Conservation (phyloP, 2,329 filamentous ascomycete genomes). For the Claviceps citrina region DNA sequence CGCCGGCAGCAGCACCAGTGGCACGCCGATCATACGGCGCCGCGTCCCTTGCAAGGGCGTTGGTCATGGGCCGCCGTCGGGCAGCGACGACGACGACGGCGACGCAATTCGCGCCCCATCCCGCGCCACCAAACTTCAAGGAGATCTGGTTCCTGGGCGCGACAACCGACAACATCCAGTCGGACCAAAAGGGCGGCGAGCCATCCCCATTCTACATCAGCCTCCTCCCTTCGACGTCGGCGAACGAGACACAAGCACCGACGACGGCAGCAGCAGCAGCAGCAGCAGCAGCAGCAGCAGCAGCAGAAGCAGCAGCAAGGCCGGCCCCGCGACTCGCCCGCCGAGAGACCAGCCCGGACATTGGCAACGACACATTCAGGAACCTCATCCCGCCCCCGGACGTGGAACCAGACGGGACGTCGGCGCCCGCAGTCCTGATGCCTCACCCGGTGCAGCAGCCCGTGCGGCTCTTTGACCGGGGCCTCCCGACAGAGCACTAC, state of each 20-base stretch:
- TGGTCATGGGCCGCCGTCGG: conserved; percentile 11
- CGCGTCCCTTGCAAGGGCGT: conserved; percentile 13
- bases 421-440: conserved; percentile 55
- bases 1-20: conserved; percentile 14
- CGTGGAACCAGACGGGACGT: conserved; percentile 52
- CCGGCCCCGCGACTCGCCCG: conserved; percentile 13
- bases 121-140: conserved; percentile 41
- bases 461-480: conserved; percentile 71
- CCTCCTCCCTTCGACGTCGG: conserved; percentile 37
- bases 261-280: no score
- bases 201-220: conserved; percentile 80
- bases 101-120: conserved; percentile 31
- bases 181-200: conserved; percentile 61
- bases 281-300: no score
- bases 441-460: conserved; percentile 61
- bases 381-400: conserved; percentile 47
- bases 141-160: conserved; percentile 75
- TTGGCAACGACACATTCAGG: conserved; percentile 14
- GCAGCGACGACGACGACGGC: conserved; percentile 7
- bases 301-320: no score
- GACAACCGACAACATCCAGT: conserved; percentile 60
- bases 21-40: conserved; percentile 13
- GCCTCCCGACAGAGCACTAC: conserved; percentile 68
- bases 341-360: conserved; percentile 8
- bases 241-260: no score